Base-by-base conservation (phyloP, 2,329 filamentous ascomycete species). In the Juglanconis juglandina region DNA sequence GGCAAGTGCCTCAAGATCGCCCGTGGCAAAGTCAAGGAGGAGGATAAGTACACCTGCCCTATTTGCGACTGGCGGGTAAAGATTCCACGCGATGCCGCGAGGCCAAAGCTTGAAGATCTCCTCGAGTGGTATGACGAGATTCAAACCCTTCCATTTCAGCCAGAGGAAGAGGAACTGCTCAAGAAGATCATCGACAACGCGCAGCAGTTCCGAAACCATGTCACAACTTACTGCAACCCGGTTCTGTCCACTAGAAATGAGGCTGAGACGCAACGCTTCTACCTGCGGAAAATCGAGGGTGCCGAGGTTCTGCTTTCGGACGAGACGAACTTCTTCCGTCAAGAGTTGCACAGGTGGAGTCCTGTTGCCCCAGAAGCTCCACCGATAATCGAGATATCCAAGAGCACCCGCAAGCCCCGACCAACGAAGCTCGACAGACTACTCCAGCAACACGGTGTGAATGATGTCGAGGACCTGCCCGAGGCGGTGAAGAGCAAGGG, bases 1-100 rank as follows among this genome's bases (percentile, higher is more conserved):
- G 94, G 95, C 62, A 98, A 97, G 74, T 99, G 95, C 69, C 81
- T 99, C 42, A 99, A 99, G 78, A 97, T 99, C 70, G 95, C 95
- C 3, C 87, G 95, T 53, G 95, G 95, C 56, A 99, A 98, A 72
- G 91, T 99, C 68, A 98, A 98, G 76, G 95, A 98, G 71, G 94
- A 96, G 64, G 95, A 98, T 71, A 96, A 96, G 73, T 99, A 97
- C 72, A 98, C 94, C 1, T 99, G 95, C 69, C 95, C 95, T 0
- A 96, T 99, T 64, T 99, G 95, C 72, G 95, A 99, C 73, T 97
- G 93, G 87, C 89, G 95, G 17, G 90, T 97, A 71, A 96, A 94
- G 77, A 98, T 99, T 56, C 95, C 95, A 33, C 91, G 95, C 50
- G 95, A 99, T 79, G 95, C 95, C 32, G 92, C 95, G 30, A 89